phyloP scores from a whole-genome alignment of 768 basidiomycete species.

The Boletus huronensis region DNA sequence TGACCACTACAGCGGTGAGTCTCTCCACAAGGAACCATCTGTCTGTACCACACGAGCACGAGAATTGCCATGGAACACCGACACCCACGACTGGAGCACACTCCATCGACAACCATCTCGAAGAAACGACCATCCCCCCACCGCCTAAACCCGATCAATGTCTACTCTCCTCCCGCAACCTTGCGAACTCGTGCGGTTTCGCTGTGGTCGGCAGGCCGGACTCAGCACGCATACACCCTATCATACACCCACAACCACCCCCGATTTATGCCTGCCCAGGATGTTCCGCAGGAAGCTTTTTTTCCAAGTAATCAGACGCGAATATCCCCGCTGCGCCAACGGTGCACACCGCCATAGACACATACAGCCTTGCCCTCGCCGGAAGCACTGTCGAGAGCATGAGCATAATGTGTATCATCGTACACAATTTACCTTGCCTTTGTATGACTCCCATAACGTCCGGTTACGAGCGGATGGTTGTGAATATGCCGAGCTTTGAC shows the following conservation, averaged over 20 bases:
- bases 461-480: constrained; percentile 12
- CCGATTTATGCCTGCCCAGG: background rate
- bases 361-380: constrained; percentile 46
- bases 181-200: background rate
- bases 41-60: constrained; percentile 8
- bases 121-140: constrained; percentile 9
- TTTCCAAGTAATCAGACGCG: constrained; percentile 52
- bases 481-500: constrained; percentile 3
- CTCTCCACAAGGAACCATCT: background rate
- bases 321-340: constrained; percentile 46
- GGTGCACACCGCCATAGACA: constrained; percentile 48
- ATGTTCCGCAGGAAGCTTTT: constrained; percentile 28
- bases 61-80: constrained; percentile 26
- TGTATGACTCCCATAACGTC: constrained; percentile 44
- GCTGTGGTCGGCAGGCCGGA: constrained; percentile 14
- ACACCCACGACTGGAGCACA: constrained; percentile 10
- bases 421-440: constrained; percentile 28
- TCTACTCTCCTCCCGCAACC: background rate
- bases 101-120: constrained; percentile 22
- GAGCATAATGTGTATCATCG: constrained; percentile 9
- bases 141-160: background rate
- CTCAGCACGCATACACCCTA: constrained; percentile 6
- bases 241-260: background rate
- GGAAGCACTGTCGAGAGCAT: constrained; percentile 44
- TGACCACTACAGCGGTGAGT: background rate